These are phyloP conservation scores for Aureobasidium sp. DNA, from an alignment of 2,329 filamentous ascomycete species.

Conservation along the genomic window DNA sequence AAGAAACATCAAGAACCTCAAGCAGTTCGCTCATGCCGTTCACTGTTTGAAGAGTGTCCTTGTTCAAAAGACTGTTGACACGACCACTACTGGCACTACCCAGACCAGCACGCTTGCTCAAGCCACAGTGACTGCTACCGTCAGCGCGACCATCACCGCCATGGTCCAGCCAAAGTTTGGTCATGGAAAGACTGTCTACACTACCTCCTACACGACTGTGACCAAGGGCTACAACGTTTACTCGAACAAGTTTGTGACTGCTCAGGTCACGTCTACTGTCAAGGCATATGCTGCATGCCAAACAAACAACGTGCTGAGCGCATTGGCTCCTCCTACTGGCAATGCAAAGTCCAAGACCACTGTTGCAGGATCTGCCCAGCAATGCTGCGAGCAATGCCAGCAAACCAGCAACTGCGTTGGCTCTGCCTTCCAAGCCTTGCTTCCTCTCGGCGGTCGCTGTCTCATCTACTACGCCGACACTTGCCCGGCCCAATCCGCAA, in stretches of 20 bases:
- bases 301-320: constrained; percentile 17
- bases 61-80: constrained; percentile 3
- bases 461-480: constrained; percentile 5
- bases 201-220: constrained; percentile 4
- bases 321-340: not conserved
- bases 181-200: constrained; percentile 6
- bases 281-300: constrained; percentile 16
- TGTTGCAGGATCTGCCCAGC: constrained; percentile 6
- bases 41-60: constrained; percentile 13
- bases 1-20: not conserved
- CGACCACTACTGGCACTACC: constrained; percentile 6
- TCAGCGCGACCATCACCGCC: constrained; percentile 11
- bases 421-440: constrained; percentile 7
- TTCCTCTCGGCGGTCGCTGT: constrained; percentile 7
- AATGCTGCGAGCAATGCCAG: constrained; percentile 18
- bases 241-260: constrained; percentile 6
- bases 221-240: constrained; percentile 12
- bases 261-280: constrained; percentile 14
- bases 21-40: constrained; percentile 7
- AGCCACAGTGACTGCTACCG: constrained; percentile 6
- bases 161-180: constrained; percentile 1
- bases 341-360: constrained; percentile 15
- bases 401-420: constrained; percentile 9
- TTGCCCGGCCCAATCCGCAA: constrained; percentile 5
- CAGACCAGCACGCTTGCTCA: constrained; percentile 13